Evolutionary conservation across 1,284 basidiomycete species (phyloP).

Genomic region (Inonotus obliquus): DNA sequence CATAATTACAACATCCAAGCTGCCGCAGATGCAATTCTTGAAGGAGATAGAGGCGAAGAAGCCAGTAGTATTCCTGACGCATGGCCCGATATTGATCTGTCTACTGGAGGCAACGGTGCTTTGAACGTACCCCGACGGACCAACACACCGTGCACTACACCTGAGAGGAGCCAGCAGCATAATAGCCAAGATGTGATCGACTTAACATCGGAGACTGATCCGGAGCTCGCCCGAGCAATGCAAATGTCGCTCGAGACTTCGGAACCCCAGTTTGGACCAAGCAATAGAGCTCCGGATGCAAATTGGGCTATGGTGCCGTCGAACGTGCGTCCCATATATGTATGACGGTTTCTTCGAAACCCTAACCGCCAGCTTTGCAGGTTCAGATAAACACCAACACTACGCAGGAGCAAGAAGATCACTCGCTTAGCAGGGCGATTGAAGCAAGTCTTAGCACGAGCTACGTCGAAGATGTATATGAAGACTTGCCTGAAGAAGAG

Average conservation of each 20-base stretch:
- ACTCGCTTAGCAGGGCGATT: slow-evolving; percentile 58
- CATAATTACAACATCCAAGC: slow-evolving; percentile 56
- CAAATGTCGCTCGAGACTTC: slow-evolving; percentile 42
- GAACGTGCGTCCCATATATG: slow-evolving; percentile 39
- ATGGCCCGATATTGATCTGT: background rate
- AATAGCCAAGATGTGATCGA: slow-evolving; percentile 42
- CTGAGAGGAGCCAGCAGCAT: slow-evolving; percentile 21
- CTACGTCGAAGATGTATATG: slow-evolving; percentile 27
- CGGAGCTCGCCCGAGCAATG: slow-evolving; percentile 43
- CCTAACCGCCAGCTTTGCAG: slow-evolving; percentile 25
- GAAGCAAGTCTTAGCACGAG: slow-evolving; percentile 51
- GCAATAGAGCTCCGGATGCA: slow-evolving; percentile 53
- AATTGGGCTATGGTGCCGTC: slow-evolving; percentile 66
- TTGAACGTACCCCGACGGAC: slow-evolving; percentile 20
- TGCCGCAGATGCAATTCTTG: slow-evolving; percentile 54
- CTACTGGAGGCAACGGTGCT: background rate
- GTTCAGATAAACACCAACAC: slow-evolving; percentile 30
- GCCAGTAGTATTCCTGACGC: slow-evolving; percentile 7
- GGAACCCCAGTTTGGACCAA: slow-evolving; percentile 47
- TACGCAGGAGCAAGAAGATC: slow-evolving; percentile 44
- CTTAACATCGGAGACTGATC: slow-evolving; percentile 52
- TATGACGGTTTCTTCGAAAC: slow-evolving; percentile 5
- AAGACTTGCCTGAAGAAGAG: slow-evolving; percentile 40
- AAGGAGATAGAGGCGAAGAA: slow-evolving; percentile 42
- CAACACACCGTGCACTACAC: slow-evolving; percentile 9